phyloP scores from a whole-genome alignment of 1,284 basidiomycete species.

The Chalciporus sp. region DNA sequence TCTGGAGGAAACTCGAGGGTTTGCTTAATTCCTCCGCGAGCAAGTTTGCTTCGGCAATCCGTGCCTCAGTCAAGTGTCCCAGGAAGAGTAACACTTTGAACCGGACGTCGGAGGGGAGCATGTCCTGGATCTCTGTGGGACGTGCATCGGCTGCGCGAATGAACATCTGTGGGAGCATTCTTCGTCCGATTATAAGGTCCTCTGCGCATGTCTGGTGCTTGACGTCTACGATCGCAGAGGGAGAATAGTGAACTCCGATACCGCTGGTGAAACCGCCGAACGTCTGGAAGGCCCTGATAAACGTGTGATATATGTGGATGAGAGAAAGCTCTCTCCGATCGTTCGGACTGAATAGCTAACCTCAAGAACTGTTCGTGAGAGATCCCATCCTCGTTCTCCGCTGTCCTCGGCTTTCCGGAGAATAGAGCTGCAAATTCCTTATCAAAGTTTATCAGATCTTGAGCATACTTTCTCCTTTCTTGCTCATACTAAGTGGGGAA shows the following conservation, averaged over 20 bases:
- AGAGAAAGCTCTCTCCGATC: neutral
- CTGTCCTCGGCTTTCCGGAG: slow-evolving; percentile 71
- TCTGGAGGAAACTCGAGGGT: slow-evolving; percentile 42
- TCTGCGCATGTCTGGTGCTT: slow-evolving; percentile 47
- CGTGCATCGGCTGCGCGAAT: slow-evolving; percentile 65
- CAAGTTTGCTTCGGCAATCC: slow-evolving; percentile 41
- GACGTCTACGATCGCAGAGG: slow-evolving; percentile 52
- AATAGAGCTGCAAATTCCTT: slow-evolving; percentile 74
- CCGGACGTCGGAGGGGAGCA: slow-evolving; percentile 67
- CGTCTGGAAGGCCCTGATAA: slow-evolving; percentile 54
- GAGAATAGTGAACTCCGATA: slow-evolving; percentile 62
- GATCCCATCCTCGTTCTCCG: slow-evolving; percentile 59
- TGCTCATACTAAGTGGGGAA: slow-evolving; percentile 56
- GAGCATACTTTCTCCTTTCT: slow-evolving; percentile 74
- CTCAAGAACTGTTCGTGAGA: slow-evolving; percentile 65
- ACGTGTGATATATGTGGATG: neutral
- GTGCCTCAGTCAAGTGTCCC: slow-evolving; percentile 50
- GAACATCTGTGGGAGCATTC: slow-evolving; percentile 60
- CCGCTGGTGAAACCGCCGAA: slow-evolving; percentile 65
- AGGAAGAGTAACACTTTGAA: slow-evolving; percentile 75
- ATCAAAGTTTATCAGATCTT: slow-evolving; percentile 83
- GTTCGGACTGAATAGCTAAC: slow-evolving; percentile 37
- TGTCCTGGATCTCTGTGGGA: slow-evolving; percentile 68
- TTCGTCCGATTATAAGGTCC: slow-evolving; percentile 54
- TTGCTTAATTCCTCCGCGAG: slow-evolving; percentile 48